Evolutionary conservation across 257 asterid genomes (phyloP).

Genomic region (Nicotiana tabacum): DNA sequence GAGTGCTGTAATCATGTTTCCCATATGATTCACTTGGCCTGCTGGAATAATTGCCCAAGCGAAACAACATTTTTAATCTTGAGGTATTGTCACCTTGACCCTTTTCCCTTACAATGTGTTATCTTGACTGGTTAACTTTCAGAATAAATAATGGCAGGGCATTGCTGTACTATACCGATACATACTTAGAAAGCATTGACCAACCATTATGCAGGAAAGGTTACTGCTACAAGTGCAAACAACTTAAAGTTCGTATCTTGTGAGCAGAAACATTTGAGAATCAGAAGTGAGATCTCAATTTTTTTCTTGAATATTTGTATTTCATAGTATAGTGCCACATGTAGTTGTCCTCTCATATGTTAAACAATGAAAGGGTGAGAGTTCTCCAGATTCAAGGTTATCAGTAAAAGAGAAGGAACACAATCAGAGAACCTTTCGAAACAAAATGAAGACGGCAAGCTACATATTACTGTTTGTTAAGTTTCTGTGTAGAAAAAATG

Average conservation of each 20-base stretch:
- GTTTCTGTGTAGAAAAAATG: background rate
- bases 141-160: background rate
- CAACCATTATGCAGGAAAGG: background rate
- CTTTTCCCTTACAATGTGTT: background rate
- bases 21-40: no score
- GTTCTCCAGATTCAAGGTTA: background rate
- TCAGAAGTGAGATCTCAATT: background rate
- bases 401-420: background rate
- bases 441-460: background rate
- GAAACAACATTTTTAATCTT: no score
- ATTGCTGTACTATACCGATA: background rate
- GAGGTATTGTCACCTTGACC: background rate
- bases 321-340: background rate
- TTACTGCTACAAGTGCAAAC: background rate
- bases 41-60: no score
- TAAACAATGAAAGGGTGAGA: background rate
- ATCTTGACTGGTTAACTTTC: background rate
- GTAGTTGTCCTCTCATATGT: background rate
- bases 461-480: background rate
- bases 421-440: background rate
- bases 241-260: background rate
- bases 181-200: background rate
- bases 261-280: background rate
- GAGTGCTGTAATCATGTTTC: no score
- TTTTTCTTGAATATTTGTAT: background rate